Conservation (phyloP, 2,329 filamentous ascomycete genomes). For the Penicillium sp. region DNA sequence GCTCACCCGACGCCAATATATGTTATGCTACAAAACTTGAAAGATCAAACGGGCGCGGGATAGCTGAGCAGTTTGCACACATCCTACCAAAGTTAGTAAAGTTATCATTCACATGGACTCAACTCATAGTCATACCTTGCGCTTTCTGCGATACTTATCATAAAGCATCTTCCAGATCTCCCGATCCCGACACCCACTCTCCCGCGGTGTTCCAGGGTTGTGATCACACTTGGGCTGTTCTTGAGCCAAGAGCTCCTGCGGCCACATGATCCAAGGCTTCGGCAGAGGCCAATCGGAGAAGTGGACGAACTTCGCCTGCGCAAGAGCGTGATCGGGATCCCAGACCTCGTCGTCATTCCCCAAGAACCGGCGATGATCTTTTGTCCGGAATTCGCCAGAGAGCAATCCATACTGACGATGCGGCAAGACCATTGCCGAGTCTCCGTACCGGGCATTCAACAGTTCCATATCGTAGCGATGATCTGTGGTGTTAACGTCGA, state of each 20-base stretch:
- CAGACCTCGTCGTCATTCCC: conserved; percentile 55
- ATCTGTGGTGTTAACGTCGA: conserved; percentile 22
- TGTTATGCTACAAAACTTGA: conserved; percentile 2
- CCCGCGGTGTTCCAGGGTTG: conserved; percentile 36
- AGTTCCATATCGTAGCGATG: conserved; percentile 66
- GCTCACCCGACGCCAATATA: conserved; percentile 1
- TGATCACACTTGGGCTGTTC: conserved; percentile 37
- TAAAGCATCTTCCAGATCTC: conserved; percentile 41
- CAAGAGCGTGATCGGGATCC: conserved; percentile 58
- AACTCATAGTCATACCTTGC: conserved; percentile 27
- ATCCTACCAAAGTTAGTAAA: conserved; percentile 23
- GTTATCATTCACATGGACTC: not conserved
- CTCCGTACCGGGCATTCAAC: conserved; percentile 62
- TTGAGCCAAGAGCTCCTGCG: conserved; percentile 31
- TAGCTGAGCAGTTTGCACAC: conserved; percentile 40
- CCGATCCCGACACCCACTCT: conserved; percentile 40
- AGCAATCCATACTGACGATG: conserved; percentile 64
- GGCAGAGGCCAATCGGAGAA: conserved; percentile 72
- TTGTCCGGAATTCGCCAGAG: conserved; percentile 61
- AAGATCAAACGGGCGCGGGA: conserved; percentile 35
- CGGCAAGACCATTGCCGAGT: conserved; percentile 62
- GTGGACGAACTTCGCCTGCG: conserved; percentile 67
- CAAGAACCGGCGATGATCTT: conserved; percentile 55
- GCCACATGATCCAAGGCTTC: conserved; percentile 61
- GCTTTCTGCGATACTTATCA: conserved; percentile 36